Evolutionary conservation across 164 flowering plant genomes (phyloP).

Genomic region (Kingdonia uniflora): DNA sequence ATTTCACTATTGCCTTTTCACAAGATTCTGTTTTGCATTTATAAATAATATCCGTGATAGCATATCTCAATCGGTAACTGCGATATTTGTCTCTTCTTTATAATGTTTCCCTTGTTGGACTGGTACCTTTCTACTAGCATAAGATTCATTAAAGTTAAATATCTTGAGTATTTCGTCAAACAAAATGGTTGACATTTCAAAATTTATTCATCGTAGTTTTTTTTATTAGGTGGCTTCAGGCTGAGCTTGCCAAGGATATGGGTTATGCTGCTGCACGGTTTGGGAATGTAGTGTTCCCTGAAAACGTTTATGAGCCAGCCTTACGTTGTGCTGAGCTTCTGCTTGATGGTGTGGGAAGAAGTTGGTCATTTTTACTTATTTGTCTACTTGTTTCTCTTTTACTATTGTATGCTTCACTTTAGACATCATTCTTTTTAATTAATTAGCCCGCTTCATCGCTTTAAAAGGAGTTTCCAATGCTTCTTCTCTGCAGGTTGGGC

Average conservation of each 20-base stretch:
- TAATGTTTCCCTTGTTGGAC: too few relatives aligned
- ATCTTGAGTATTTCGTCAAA: neutral
- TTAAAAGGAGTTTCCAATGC: neutral
- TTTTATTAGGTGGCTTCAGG: constrained; percentile 82
- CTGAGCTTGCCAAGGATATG: constrained; percentile 95
- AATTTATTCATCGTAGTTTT: constrained; percentile 25
- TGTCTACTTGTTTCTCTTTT: neutral
- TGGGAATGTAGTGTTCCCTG: constrained; percentile 99
- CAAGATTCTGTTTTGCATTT: too few relatives aligned
- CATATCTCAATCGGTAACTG: too few relatives aligned
- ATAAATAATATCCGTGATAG: too few relatives aligned
- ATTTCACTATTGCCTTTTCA: too few relatives aligned
- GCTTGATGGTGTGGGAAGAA: constrained; percentile 94
- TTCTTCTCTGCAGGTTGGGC: constrained; percentile 70
- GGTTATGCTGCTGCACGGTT: constrained; percentile 94
- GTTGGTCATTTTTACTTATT: constrained; percentile 23
- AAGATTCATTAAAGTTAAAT: too few relatives aligned
- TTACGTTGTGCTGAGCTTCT: constrained; percentile 79
- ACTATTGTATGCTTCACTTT: neutral
- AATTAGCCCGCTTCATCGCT: too few relatives aligned
- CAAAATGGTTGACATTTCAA: constrained; percentile 1
- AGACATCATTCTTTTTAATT: too few relatives aligned
- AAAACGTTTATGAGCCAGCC: constrained; percentile 96
- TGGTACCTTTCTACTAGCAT: too few relatives aligned
- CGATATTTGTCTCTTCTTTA: too few relatives aligned